Percentiles rank a stretch among this genome's conserved stretches.
phyloP scores from a whole-genome alignment of 1,284 basidiomycete genomes.

The Bjerkandera adusta region DNA sequence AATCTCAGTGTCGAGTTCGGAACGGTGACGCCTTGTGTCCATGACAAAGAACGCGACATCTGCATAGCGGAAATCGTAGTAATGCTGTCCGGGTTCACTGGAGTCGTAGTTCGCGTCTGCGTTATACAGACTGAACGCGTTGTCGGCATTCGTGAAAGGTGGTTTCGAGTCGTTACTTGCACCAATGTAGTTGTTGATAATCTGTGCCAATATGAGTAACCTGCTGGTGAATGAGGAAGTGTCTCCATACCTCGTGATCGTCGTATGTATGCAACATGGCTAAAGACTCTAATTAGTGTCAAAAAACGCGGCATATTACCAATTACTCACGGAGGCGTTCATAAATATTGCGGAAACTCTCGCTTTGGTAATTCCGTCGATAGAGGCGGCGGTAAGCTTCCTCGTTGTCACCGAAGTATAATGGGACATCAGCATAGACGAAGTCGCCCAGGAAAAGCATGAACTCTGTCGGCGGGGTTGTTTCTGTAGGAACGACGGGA shows the following conservation, averaged over 20 bases:
- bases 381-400: conserved; percentile 65
- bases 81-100: conserved; percentile 43
- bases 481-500: not conserved
- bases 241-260: conserved; percentile 58
- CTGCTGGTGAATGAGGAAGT: not conserved
- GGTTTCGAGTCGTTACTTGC: conserved; percentile 49
- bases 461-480: conserved; percentile 44
- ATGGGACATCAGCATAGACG: conserved; percentile 77
- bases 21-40: conserved; percentile 73
- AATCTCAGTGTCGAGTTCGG: conserved; percentile 38
- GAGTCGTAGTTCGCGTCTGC: conserved; percentile 66
- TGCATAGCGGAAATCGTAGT: conserved; percentile 66
- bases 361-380: conserved; percentile 61
- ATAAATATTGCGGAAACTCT: conserved; percentile 64
- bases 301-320: conserved; percentile 1
- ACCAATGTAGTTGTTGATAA: conserved; percentile 66
- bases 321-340: conserved; percentile 58
- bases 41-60: conserved; percentile 79
- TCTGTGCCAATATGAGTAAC: conserved; percentile 31
- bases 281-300: conserved; percentile 26
- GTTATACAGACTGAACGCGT: conserved; percentile 69
- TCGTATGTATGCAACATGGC: conserved; percentile 65
- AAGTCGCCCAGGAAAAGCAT: conserved; percentile 71
- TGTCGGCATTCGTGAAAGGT: conserved; percentile 58
- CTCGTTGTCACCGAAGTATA: conserved; percentile 53